phyloP scores from a whole-genome alignment of 768 basidiomycete genomes.

The Saitozyma podzolica region DNA sequence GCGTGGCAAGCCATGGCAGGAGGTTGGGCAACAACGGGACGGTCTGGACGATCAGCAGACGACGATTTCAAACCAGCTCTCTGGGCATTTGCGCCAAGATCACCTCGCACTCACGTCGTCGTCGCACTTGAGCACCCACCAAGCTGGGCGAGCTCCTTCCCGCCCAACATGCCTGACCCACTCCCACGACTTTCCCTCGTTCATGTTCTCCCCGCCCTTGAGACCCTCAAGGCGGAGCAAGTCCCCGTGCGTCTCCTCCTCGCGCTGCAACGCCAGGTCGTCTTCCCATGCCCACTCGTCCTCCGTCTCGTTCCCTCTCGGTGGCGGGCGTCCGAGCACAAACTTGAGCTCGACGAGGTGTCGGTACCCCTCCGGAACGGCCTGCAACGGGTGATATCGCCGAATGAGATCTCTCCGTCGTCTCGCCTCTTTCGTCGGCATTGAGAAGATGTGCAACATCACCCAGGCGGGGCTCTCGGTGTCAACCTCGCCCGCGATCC shows the following conservation, averaged over 20 bases:
- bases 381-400: conserved; percentile 1
- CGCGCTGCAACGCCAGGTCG: not conserved
- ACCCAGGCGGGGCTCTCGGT: not conserved
- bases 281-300: not conserved
- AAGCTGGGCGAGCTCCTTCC: conserved; percentile 27
- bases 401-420: conserved; percentile 17
- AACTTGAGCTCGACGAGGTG: conserved; percentile 34
- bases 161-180: conserved; percentile 33
- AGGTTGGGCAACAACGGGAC: conserved; percentile 38
- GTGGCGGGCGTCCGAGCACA: conserved; percentile 15
- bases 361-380: conserved; percentile 17
- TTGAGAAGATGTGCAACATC: conserved; percentile 22
- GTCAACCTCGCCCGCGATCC: too few relatives aligned
- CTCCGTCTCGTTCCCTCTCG: not conserved
- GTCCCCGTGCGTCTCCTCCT: conserved; percentile 17
- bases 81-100: too few relatives aligned
- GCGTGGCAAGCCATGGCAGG: conserved; percentile 17
- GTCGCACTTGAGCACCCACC: conserved; percentile 40
- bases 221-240: conserved; percentile 32
- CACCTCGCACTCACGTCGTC: conserved; percentile 37
- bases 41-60: conserved; percentile 22
- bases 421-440: conserved; percentile 1
- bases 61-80: not conserved
- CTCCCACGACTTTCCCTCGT: conserved; percentile 39
- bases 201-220: conserved; percentile 38